phyloP scores from a whole-genome alignment of 192 early-diverging fungal species.

The Podila epigama region DNA sequence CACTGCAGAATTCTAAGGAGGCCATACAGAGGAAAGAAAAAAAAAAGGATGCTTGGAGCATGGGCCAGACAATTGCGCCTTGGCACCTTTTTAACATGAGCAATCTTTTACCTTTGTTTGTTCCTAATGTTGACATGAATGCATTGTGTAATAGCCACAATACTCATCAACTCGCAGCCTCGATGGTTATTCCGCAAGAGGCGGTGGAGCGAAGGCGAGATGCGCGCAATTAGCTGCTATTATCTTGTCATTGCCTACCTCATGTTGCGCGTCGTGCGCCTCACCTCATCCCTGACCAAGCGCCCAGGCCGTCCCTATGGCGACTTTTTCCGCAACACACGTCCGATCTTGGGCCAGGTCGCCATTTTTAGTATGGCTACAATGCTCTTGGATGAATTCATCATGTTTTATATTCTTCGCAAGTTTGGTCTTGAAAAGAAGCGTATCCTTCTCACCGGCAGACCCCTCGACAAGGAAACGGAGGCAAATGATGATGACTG shows the following conservation, averaged over 20 bases:
- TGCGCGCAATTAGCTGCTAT: slow-evolving; percentile 46
- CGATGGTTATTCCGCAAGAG: slow-evolving; percentile 49
- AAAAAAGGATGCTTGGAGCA: too few species aligned
- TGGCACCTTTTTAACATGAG: background rate
- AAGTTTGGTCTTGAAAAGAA: slow-evolving; percentile 48
- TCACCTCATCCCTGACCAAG: slow-evolving; percentile 36
- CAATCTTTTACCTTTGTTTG: background rate
- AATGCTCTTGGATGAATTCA: slow-evolving; percentile 41
- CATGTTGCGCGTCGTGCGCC: slow-evolving; percentile 39
- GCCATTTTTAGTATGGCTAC: slow-evolving; percentile 34
- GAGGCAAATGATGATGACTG: slow-evolving; percentile 37
- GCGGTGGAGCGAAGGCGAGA: slow-evolving; percentile 46
- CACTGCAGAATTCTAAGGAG: too few species aligned
- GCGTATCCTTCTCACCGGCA: slow-evolving; percentile 33
- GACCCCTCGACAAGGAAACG: slow-evolving; percentile 27
- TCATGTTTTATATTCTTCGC: slow-evolving; percentile 50
- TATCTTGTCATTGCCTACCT: slow-evolving; percentile 45
- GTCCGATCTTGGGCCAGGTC: slow-evolving; percentile 39
- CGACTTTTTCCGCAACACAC: slow-evolving; percentile 42
- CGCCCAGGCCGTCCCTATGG: slow-evolving; percentile 45
- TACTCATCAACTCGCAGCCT: slow-evolving; percentile 48
- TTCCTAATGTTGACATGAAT: background rate
- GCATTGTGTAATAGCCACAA: slow-evolving; percentile 44
- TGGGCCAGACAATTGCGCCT: background rate
- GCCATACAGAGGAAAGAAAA: too few species aligned